These are phyloP conservation scores for Cladophialophora bantiana DNA, from an alignment of 2,329 filamentous ascomycete genomes.

Conservation along the genomic window DNA sequence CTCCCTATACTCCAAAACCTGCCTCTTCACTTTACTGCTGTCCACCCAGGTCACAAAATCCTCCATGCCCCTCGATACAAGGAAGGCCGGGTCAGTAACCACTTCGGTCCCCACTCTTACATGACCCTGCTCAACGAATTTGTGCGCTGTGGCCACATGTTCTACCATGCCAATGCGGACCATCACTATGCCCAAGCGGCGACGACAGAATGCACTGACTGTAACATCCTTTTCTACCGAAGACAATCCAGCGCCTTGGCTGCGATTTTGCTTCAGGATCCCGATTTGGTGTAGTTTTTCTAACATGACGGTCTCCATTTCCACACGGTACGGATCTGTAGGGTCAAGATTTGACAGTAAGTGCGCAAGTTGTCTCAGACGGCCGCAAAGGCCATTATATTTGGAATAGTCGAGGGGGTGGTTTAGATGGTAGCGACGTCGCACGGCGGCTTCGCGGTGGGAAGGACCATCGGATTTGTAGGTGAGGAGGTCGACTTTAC, in stretches of 20 bases:
- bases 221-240: conserved; percentile 85
- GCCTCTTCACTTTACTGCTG: conserved; percentile 95
- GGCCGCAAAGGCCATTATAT: conserved; percentile 73
- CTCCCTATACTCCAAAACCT: conserved; percentile 92
- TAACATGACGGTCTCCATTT: conserved; percentile 85
- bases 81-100: conserved; percentile 85
- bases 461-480: conserved; percentile 82
- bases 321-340: conserved; percentile 76
- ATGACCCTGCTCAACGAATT: conserved; percentile 90
- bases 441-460: conserved; percentile 81
- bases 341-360: conserved; percentile 81
- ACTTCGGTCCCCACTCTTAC: conserved; percentile 90
- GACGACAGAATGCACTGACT: conserved; percentile 84
- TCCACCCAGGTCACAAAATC: conserved; percentile 97
- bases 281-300: conserved; percentile 95
- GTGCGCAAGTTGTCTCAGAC: conserved; percentile 89
- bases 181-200: conserved; percentile 89
- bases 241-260: conserved; percentile 73
- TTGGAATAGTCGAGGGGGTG: conserved; percentile 84
- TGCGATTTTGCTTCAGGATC: conserved; percentile 75
- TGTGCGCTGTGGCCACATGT: conserved; percentile 75
- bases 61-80: conserved; percentile 89
- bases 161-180: conserved; percentile 89
- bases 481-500: conserved; percentile 91
- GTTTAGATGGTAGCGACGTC: conserved; percentile 88